Evolutionary conservation across 1,284 basidiomycete species (phyloP).

Genomic region (Fomitopsis pinicola): DNA sequence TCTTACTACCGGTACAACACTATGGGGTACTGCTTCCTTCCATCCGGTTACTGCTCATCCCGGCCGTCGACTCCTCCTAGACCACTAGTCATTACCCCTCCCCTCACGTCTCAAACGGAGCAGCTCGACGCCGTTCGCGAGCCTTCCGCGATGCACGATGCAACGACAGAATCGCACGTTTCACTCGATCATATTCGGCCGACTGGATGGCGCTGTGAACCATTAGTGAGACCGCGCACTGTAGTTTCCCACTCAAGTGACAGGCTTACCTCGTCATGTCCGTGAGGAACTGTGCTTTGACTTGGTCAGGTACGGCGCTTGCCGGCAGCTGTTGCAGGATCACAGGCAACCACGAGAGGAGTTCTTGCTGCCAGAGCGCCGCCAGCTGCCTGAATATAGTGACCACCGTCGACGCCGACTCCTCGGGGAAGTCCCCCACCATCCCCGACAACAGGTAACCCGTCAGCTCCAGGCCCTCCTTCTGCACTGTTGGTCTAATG

Average conservation of each 20-base stretch:
- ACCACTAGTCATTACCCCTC: neutral
- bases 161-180: conserved; percentile 64
- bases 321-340: conserved; percentile 71
- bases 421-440: conserved; percentile 86
- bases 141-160: conserved; percentile 67
- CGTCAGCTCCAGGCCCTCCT: conserved; percentile 75
- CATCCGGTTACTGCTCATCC: neutral
- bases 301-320: conserved; percentile 56
- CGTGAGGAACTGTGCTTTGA: conserved; percentile 72
- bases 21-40: neutral
- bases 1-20: neutral
- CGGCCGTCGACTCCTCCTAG: neutral
- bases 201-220: conserved; percentile 54
- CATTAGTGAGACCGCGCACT: conserved; percentile 6
- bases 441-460: conserved; percentile 74
- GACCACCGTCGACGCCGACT: conserved; percentile 71
- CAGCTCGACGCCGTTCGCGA: conserved; percentile 58
- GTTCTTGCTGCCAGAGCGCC: conserved; percentile 59
- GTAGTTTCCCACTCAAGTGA: neutral
- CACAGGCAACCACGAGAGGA: conserved; percentile 70
- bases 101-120: conserved; percentile 35
- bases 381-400: conserved; percentile 75
- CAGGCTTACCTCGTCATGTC: conserved; percentile 66
- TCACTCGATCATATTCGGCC: conserved; percentile 72
- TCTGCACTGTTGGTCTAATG: conserved; percentile 66